These are phyloP conservation scores for Discostella pseudostelligera DNA, from an alignment of 108 stramenopile genomes.

Conservation along the genomic window DNA sequence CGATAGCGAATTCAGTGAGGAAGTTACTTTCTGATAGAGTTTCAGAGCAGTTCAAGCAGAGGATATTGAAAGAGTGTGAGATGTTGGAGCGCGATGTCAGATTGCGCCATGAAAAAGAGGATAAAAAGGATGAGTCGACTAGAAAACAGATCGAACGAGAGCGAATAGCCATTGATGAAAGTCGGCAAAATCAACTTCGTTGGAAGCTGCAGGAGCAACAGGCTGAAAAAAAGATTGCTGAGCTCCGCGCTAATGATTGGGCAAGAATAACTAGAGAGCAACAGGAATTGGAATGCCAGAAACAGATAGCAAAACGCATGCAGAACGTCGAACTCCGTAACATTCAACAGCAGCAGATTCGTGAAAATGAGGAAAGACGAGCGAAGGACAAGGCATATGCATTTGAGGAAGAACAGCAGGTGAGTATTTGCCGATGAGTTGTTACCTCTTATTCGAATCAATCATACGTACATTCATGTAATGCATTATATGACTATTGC, in stretches of 20 bases:
- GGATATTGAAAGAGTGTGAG: constrained; percentile 45
- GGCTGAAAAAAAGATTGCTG: constrained; percentile 31
- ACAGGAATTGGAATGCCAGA: constrained; percentile 21
- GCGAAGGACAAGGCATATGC: constrained; percentile 12
- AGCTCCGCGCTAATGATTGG: constrained; percentile 37
- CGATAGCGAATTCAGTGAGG: constrained; percentile 21
- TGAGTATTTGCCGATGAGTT: not conserved
- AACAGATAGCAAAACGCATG: constrained; percentile 32
- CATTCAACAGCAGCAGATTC: constrained; percentile 37
- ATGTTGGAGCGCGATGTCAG: constrained; percentile 51
- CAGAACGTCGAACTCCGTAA: constrained; percentile 29
- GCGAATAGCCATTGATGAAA: constrained; percentile 31
- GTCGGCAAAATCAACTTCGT: constrained; percentile 42
- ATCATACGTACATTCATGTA: not conserved
- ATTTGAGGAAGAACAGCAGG: constrained; percentile 31
- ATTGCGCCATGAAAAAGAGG: constrained; percentile 40
- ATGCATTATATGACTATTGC: not conserved
- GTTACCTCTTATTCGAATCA: not conserved
- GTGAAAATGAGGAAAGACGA: constrained; percentile 29
- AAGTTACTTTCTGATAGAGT: constrained; percentile 63
- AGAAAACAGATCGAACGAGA: constrained; percentile 21
- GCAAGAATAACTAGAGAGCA: constrained; percentile 20
- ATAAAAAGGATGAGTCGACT: constrained; percentile 18
- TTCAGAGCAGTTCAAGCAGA: constrained; percentile 53
- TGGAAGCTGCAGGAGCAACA: constrained; percentile 30